phyloP scores from a whole-genome alignment of 2,329 filamentous ascomycete species.

The Pezicula neosporulosa region DNA sequence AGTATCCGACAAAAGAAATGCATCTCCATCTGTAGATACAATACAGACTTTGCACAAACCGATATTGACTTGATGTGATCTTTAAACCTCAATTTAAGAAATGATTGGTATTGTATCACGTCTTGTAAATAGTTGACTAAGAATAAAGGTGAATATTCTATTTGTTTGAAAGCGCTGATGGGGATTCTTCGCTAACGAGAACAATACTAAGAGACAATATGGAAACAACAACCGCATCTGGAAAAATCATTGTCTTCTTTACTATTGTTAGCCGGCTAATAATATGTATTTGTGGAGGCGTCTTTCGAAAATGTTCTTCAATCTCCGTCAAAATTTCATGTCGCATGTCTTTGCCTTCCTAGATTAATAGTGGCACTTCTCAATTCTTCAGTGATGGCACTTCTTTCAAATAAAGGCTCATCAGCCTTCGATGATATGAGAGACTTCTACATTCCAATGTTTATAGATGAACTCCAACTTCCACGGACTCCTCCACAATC shows the following conservation, averaged over 20 bases:
- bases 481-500: background rate
- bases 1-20: no score
- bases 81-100: no score
- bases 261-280: background rate
- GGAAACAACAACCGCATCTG: background rate
- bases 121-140: no score
- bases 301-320: background rate
- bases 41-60: no score
- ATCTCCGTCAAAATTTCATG: background rate
- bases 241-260: background rate
- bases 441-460: background rate
- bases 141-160: background rate
- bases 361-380: background rate
- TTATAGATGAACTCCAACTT: background rate
- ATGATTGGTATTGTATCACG: no score
- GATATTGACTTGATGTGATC: no score
- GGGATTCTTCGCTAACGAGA: constrained; percentile 10
- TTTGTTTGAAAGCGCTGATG: background rate
- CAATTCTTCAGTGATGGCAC: background rate
- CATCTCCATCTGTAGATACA: no score
- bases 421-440: background rate
- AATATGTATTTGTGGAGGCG: background rate
- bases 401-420: background rate
- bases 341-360: background rate
- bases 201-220: constrained; percentile 14